Evolutionary conservation across 441 rosid genomes (phyloP).

Genomic region (Bocquillonia castaneifolia): DNA sequence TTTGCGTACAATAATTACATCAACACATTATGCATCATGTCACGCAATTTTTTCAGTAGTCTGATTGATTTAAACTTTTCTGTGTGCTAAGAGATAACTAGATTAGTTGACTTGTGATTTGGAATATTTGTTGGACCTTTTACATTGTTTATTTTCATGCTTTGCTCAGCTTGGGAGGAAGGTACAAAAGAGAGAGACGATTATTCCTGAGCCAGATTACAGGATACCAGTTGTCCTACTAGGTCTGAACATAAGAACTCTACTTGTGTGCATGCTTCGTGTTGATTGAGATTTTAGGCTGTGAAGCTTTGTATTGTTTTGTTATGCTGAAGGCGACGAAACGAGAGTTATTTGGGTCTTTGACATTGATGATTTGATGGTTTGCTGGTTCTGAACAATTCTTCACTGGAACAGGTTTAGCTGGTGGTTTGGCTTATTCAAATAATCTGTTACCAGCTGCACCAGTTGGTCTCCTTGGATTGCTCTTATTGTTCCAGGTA

Average conservation of each 20-base stretch:
- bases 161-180: slow-evolving; percentile 55
- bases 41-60: too few relatives aligned
- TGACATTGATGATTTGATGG: background rate
- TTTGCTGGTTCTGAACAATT: slow-evolving; percentile 2
- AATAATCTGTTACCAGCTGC: slow-evolving; percentile 65
- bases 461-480: slow-evolving; percentile 60
- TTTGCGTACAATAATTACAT: background rate
- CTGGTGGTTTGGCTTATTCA: slow-evolving; percentile 58
- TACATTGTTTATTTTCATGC: slow-evolving; percentile 12
- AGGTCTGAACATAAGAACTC: slow-evolving; percentile 32
- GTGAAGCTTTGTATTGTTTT: background rate
- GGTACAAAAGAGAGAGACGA: slow-evolving; percentile 47
- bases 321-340: background rate
- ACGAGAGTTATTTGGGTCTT: background rate
- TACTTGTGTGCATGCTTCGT: background rate
- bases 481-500: slow-evolving; percentile 67
- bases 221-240: slow-evolving; percentile 54
- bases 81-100: too few relatives aligned
- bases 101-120: background rate
- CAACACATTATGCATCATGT: background rate
- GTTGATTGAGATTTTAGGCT: background rate
- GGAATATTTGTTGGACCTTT: slow-evolving; percentile 1
- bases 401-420: slow-evolving; percentile 43
- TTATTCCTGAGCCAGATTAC: slow-evolving; percentile 68
- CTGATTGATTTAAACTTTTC: too few relatives aligned